A percentile compares a stretch with the other conserved stretches of the same genome.
These are phyloP conservation scores for Mrakiaceae sp. DNA, from an alignment of 1,284 basidiomycete species.

Conservation along the genomic window DNA sequence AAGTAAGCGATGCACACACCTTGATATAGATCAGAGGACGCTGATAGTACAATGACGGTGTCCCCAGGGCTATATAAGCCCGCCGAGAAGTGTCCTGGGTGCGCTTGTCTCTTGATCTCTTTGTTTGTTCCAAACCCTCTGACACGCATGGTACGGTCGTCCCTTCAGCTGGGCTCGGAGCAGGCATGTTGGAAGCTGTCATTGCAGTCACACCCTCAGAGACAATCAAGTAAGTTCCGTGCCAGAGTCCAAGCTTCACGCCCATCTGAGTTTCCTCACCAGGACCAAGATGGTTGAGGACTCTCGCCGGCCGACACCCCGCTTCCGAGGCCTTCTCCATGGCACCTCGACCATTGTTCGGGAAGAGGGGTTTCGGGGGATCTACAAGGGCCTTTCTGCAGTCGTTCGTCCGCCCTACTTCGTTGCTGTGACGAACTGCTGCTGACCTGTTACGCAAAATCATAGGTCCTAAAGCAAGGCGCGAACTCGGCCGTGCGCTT, in stretches of 20 bases:
- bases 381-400: conserved; percentile 87
- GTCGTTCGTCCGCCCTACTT: conserved; percentile 49
- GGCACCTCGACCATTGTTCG: conserved; percentile 74
- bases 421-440: no score
- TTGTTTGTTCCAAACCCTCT: no score
- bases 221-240: conserved; percentile 74
- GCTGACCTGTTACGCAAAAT: not conserved
- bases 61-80: conserved; percentile 70
- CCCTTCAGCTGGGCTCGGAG: conserved; percentile 69
- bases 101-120: conserved; percentile 21
- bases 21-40: no score
- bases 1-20: conserved; percentile 42
- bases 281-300: conserved; percentile 97
- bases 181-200: conserved; percentile 86
- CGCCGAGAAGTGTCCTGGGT: conserved; percentile 72
- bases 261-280: not conserved
- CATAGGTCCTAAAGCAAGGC: conserved; percentile 47
- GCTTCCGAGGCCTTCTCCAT: conserved; percentile 78
- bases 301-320: conserved; percentile 67
- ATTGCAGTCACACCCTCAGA: conserved; percentile 95
- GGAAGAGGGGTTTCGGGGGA: conserved; percentile 63
- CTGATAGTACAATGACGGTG: no score
- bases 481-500: conserved; percentile 94
- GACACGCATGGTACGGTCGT: not conserved
- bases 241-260: no score